These are phyloP conservation scores for Cucumis sativus DNA, from an alignment of 306 rosid genomes.

Conservation along the genomic window DNA sequence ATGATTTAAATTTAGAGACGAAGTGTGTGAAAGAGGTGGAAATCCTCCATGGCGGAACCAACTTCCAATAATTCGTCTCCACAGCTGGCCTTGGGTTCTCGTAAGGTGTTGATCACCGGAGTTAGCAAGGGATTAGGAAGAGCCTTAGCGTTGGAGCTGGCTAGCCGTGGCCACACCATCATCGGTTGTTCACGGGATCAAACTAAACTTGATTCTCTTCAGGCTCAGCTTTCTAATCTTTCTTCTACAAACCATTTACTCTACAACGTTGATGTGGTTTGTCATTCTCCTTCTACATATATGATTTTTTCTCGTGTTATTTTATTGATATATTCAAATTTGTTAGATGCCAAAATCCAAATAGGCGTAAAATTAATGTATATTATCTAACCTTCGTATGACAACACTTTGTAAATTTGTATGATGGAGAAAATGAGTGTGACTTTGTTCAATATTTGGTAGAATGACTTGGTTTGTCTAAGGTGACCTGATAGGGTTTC, in stretches of 20 bases:
- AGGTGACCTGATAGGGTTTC: no score
- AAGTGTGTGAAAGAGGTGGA: no score
- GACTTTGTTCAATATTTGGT: no score
- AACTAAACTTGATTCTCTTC: conserved; percentile 44
- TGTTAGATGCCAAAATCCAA: not conserved
- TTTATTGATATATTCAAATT: not conserved
- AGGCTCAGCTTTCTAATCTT: conserved; percentile 16
- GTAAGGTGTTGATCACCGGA: conserved; percentile 56
- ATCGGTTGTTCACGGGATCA: conserved; percentile 73
- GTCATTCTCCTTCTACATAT: not conserved
- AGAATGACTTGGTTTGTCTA: no score
- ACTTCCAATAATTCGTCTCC: not conserved
- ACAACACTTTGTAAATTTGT: no score
- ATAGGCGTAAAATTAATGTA: no score
- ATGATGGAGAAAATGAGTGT: no score
- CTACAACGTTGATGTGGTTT: conserved; percentile 38
- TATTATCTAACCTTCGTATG: no score
- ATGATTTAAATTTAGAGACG: no score
- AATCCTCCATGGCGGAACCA: not conserved
- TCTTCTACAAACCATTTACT: conserved; percentile 34
- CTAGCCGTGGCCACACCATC: conserved; percentile 52
- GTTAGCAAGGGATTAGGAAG: conserved; percentile 69
- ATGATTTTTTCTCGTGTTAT: no score
- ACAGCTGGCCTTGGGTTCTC: not conserved
- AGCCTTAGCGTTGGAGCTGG: conserved; percentile 60